Evolutionary conservation across 345 rosid genomes (phyloP).

Genomic region (Sisymbrium irio): DNA sequence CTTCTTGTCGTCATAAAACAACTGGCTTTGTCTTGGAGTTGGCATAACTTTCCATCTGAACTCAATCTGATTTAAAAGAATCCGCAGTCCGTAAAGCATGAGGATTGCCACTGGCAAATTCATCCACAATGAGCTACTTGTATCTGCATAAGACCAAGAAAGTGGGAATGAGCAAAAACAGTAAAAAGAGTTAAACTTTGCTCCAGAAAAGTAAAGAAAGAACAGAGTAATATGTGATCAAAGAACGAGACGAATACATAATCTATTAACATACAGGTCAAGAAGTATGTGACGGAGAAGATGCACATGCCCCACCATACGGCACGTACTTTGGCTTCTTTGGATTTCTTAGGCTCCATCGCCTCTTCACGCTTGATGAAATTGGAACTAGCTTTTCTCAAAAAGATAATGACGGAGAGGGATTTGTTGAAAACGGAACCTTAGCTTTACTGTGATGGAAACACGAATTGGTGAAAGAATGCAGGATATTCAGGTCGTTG

Average conservation of each 20-base stretch:
- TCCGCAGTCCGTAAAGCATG: conserved; percentile 45
- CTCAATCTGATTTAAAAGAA: conserved; percentile 64
- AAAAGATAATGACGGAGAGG: neutral
- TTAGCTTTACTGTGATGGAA: conserved; percentile 4
- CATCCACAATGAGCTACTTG: conserved; percentile 93
- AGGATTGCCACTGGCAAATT: conserved; percentile 85
- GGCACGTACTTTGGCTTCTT: conserved; percentile 82
- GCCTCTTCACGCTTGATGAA: neutral
- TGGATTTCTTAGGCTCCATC: conserved; percentile 79
- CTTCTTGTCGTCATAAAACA: conserved; percentile 65
- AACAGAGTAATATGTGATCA: too few relatives aligned
- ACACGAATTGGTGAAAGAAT: neutral
- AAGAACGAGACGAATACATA: too few relatives aligned
- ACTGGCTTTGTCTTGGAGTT: conserved; percentile 39
- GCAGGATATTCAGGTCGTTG: neutral
- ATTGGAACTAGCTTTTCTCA: neutral
- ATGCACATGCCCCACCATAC: conserved; percentile 84
- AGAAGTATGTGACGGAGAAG: conserved; percentile 73
- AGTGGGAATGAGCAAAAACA: neutral
- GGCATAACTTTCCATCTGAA: conserved; percentile 85
- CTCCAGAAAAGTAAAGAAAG: neutral
- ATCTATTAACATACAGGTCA: conserved; percentile 76
- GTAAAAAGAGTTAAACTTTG: neutral
- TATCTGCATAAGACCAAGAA: conserved; percentile 47
- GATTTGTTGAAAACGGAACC: conserved; percentile 3